Evolutionary conservation across 345 rosid genomes (phyloP), one percentile per base, ranked within the genome.

Genomic region (Camelina neglecta): DNA sequence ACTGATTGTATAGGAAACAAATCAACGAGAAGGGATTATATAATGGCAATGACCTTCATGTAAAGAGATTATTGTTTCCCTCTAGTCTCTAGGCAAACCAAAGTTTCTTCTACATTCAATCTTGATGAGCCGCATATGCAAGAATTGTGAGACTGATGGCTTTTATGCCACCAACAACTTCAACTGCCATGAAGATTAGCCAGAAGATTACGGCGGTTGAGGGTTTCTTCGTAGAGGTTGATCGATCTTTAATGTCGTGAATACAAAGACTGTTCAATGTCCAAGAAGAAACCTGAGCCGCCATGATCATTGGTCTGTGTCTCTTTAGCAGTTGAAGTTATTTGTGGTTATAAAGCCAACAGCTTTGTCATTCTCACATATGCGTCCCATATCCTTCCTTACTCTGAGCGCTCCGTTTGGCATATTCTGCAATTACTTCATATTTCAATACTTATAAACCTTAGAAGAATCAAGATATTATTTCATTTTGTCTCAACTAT

Each of bases 351-450:
- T 39, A 21, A 20, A 60, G 16, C 65, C 65, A 20, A 60, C 18
- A 20, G 65, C 12, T 39, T 60, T 7, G 4, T 39, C 31, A 39
- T 60, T 4, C 29, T 60, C n/a, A 60, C 49, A 20, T 90, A 45
- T 11, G 44, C 44, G 13, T 41, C 13, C 44, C 44, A 41, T 3
- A 41, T 41, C 44, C 5, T 41, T 41, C 44, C 5, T 41, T 41
- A 41, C 44, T 41, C 44, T 11, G 13, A 3, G 12, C 11, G 12
- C 42, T 39, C 42, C 42, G 7, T 9, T 35, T 35, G 38, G 18
- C 18, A 18, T 18, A 18, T 18, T 18, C 18, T 18, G 31, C 31
- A 29, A 29, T 29, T 29, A 29, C 31, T 29, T 29, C 31, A 4
- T 29, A 4, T 29, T 4, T 29, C 31, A 29, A 29, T 29, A 29